A percentile compares a stretch with the other conserved stretches of the same genome.
Evolutionary conservation across 441 rosid genomes (phyloP).

Genomic region (Eruca vesicaria): DNA sequence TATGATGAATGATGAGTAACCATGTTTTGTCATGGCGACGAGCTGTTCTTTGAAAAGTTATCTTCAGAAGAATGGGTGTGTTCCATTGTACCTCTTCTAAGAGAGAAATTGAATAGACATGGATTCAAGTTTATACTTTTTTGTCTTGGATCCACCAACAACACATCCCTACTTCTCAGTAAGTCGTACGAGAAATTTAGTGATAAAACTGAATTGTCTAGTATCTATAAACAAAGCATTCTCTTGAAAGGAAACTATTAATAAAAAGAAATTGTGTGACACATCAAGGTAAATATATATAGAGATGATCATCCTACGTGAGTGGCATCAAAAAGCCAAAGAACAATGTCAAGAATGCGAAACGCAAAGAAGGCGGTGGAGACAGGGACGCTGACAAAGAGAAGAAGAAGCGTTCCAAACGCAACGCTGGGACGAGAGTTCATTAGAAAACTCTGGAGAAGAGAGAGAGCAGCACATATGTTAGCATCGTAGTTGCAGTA

Average conservation of each 20-base stretch:
- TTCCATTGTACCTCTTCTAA: background rate
- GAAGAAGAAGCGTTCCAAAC: conserved; percentile 40
- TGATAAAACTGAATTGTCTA: background rate
- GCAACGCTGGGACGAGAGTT: conserved; percentile 57
- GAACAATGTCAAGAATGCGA: background rate
- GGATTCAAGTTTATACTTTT: background rate
- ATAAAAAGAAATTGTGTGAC: background rate
- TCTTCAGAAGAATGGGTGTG: too few relatives aligned
- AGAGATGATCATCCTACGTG: conserved; percentile 1
- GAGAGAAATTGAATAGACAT: background rate
- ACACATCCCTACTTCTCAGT: background rate
- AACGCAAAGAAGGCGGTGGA: conserved; percentile 32
- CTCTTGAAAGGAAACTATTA: background rate
- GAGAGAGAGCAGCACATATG: conserved; percentile 42
- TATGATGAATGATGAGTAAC: too few relatives aligned
- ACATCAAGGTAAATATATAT: background rate
- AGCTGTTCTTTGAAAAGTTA: too few relatives aligned
- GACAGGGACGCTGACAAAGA: conserved; percentile 46
- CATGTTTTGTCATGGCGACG: too few relatives aligned
- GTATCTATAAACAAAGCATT: background rate
- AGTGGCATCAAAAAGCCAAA: background rate
- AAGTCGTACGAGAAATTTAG: background rate
- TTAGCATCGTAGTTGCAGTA: conserved; percentile 44
- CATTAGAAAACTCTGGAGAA: conserved; percentile 54
- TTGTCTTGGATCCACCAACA: background rate